These are phyloP conservation scores for Hsuehochloa calcarea DNA, from an alignment of 176 grass and related monocot genomes.

Conservation along the genomic window DNA sequence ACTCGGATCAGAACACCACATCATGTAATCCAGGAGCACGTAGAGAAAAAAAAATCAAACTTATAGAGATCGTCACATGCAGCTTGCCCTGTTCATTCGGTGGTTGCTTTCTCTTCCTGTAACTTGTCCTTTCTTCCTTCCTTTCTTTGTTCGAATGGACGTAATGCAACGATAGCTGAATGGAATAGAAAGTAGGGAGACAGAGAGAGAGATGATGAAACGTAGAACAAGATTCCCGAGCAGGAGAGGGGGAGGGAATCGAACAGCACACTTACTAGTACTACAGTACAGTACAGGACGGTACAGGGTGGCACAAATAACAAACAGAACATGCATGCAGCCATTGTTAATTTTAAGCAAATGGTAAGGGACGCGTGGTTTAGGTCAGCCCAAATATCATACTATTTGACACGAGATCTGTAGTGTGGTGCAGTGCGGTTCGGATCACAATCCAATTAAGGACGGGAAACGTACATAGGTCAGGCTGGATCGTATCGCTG, in stretches of 20 bases:
- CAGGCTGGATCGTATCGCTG: background rate
- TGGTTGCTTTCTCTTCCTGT: background rate
- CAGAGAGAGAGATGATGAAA: background rate
- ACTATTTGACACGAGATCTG: background rate
- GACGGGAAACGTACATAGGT: background rate
- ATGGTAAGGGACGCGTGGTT: constrained; percentile 12
- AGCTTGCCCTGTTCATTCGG: background rate
- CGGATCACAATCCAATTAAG: background rate
- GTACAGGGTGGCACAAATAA: constrained; percentile 47
- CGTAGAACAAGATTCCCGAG: constrained; percentile 39
- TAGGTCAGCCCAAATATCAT: constrained; percentile 21
- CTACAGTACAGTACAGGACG: constrained; percentile 32
- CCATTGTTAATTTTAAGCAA: constrained; percentile 34
- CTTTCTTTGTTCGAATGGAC: background rate
- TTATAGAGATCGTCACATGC: constrained; percentile 39
- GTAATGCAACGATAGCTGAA: background rate
- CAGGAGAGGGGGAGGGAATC: constrained; percentile 25
- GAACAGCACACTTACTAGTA: constrained; percentile 23
- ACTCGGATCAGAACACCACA: constrained; percentile 2
- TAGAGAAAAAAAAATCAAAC: constrained; percentile 35
- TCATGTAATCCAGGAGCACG: constrained; percentile 43
- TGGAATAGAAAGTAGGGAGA: background rate
- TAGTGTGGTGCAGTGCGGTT: background rate
- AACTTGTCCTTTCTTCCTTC: background rate
- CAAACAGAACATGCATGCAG: constrained; percentile 40